phyloP scores from a whole-genome alignment of 208 protist species.

The Leishmania braziliensis region DNA sequence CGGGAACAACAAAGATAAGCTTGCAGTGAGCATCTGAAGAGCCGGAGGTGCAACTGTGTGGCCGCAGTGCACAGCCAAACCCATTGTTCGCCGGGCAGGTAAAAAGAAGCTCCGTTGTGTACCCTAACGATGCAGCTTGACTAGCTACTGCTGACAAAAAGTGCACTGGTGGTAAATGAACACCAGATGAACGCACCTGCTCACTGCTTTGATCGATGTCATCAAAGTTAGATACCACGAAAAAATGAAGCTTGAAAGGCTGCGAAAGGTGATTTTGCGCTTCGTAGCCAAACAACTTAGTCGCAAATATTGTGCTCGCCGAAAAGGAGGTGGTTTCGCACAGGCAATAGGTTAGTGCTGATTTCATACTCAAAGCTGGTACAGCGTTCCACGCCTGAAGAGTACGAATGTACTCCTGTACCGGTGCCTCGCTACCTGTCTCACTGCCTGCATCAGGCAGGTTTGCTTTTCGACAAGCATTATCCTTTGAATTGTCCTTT shows the following conservation, averaged over 20 bases:
- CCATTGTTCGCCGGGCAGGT: constrained; percentile 4
- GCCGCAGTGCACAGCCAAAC: constrained; percentile 22
- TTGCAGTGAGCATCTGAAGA: constrained; percentile 9
- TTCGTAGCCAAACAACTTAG: constrained; percentile 6
- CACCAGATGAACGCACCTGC: not conserved
- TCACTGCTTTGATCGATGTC: not conserved
- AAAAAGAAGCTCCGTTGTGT: constrained; percentile 21
- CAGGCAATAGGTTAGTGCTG: constrained; percentile 19
- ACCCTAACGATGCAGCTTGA: constrained; percentile 5
- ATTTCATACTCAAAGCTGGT: constrained; percentile 2
- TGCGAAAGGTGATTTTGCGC: constrained; percentile 8
- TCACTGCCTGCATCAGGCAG: not conserved
- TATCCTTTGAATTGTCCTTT: too few species aligned
- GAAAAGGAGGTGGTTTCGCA: constrained; percentile 31
- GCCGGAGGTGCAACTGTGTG: not conserved
- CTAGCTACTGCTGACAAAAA: constrained; percentile 14
- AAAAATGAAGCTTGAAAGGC: constrained; percentile 27
- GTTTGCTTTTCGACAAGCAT: not conserved
- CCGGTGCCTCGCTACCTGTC: not conserved
- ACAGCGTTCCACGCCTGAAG: constrained; percentile 29
- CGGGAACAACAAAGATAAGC: constrained; percentile 17
- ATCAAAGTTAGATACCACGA: not conserved
- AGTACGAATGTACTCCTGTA: constrained; percentile 19
- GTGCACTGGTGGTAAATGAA: constrained; percentile 11
- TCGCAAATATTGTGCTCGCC: constrained; percentile 9